Base-by-base conservation (phyloP, 441 rosid genomes). In the Arabidopsis hybrid region DNA sequence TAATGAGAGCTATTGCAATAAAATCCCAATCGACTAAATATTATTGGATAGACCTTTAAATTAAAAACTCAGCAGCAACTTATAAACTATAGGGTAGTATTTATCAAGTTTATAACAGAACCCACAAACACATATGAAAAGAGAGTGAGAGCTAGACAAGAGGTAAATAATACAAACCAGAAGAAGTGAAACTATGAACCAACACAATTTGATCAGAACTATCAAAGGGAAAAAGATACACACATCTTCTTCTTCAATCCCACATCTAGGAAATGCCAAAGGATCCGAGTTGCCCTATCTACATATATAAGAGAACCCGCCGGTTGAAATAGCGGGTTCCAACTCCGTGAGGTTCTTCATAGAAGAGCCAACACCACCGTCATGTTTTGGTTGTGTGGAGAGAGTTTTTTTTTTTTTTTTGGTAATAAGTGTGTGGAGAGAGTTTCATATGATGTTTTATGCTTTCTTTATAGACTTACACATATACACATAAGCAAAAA, bases 321-420 rank as follows among this genome's bases (percentile, higher is more conserved):
- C 43, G 3, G 38, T 0, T 31, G 32, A 58, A 0, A 1, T 43
- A 39, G 67, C 67, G 8, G 58, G 50, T 75, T 60, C 72, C 18
- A 8, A 16, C 63, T 35, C 68, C 74, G 51, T n/a, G 4, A 52
- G 55, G 69, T 36, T 67, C 63, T 75, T 60, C 69, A 49, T 1
- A 29, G 56, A 75, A 75, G 78, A 68, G 69, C 78, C 78, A 60
- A 75, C 74, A 60, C 50, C 64, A 75, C 63, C 73, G 1, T 60
- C 73, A 67, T 67, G 63, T 60, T 49, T 60, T 34, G 69, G 73
- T 67, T 62, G 31, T 75, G 69, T 68, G 74, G n/a, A n/a, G n/a
- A n/a, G n/a, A n/a, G n/a, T n/a, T n/a, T n/a, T n/a, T n/a, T n/a
- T n/a, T n/a, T n/a, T n/a, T n/a, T n/a, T n/a, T n/a, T n/a, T n/a